Base-by-base conservation (phyloP, 1,284 basidiomycete genomes). In the Porogramme epimiltina region DNA sequence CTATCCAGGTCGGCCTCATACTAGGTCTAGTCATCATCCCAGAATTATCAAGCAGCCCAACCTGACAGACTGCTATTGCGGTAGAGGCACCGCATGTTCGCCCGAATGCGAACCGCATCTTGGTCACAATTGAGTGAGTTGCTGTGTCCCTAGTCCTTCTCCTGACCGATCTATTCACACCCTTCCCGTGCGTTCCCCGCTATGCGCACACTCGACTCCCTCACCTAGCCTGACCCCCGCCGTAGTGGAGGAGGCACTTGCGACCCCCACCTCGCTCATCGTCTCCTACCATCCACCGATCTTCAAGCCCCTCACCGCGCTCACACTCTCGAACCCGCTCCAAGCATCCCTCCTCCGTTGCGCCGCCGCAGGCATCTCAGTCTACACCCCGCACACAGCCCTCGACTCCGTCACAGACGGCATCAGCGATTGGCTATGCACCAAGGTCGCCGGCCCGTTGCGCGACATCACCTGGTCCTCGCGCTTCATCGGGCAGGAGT, bases 251-350 rank as follows among this genome's bases (percentile, higher is more conserved):
- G 93, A 95, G 74, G 89, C 91, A 0, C 72, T 93, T 15, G 66
- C 76, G 2, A 76, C 81, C 2, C 76, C 81, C 37, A 80, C 79
- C 38, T 82, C 82, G 44, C 81, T 82, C 49, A 86, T 96, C 47
- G 77, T 98, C 23, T 78, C 93, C 16, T 98, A 98, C 72, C 94
- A 96, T 67, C 91, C 93, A 3, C 83, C 92, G 33, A 92, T 98
- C 62, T 98, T 98, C 77, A 80, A 80, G 33, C 87, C 85, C 2
- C 76, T 96, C 54, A 80, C 89, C 47, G 84, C 90, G 23, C 55
- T 98, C 52, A 96, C 91, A 0, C 78, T 95, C 45, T 67, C 79
- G 33, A 88, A 89, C 62, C 83, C 93, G 0, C 75, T 97, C 13
- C 94, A 97, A 72, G 71, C 81, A 0, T 89, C 86, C 10, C 78